Evolutionary conservation across 2,329 filamentous ascomycete species (phyloP), one percentile per base, ranked within the genome.

Genomic region (Parascedosporium putredinis): DNA sequence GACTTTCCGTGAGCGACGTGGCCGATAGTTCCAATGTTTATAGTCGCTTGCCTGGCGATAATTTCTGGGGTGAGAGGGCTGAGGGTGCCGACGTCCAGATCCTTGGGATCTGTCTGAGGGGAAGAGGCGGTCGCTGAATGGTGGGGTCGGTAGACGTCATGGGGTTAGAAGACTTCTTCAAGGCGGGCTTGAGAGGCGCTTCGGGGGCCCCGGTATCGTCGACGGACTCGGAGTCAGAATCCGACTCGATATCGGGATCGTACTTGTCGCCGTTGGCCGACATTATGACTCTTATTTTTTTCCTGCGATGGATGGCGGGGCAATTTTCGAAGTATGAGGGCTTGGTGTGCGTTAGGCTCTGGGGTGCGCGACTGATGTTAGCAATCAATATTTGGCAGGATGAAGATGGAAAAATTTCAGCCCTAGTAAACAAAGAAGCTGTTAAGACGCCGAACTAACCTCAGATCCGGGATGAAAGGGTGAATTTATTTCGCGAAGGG

Each of bases 1-100:
- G 88, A 95, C 70, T 97, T 97, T 66, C 91, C 91, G 85, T 97
- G 91, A 64, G 93, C 93, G 76, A 97, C 91, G 69, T 97, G 93
- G 51, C 91, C 91, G 68, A 98, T 97, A 54, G 93, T 96, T 57
- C 91, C 93, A 61, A 97, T 96, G 72, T 97, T 97, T 76, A 97
- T 96, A 51, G 93, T 98, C 50, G 93, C 93, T 78, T 98, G 93
- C 62, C 93, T 81, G 54, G 89, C 88, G 64, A 98, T 98, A 65
- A 98, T 97, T 67, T 97, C 91, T 57, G 90, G 89, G 14, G 91
- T 94, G 60, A 96, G 75, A 51, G 93, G 91, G 57, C 78, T 88
- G 60, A 98, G 75, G 49, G 71, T 80, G 57, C 80, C 78, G 61
- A 96, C 78, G 63, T 97, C 88, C 62, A 98, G 79, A 59, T 89